Evolutionary conservation across 352 stramenopile genomes (phyloP), one percentile per base, ranked within the genome.

Genomic region (Phytophthora sansomeana): DNA sequence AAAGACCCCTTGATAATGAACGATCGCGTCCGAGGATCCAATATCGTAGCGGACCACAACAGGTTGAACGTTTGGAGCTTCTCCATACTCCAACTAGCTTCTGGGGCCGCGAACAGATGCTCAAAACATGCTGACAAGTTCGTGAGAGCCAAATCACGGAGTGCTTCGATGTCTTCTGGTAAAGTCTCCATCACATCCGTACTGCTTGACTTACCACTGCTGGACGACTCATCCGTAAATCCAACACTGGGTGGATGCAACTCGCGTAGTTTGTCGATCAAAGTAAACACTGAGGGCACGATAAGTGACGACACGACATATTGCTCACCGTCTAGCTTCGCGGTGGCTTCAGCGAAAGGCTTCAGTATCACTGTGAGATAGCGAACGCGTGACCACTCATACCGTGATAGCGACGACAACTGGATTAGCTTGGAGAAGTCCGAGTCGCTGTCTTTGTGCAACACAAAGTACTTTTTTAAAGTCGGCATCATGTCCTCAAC

Each of bases 1-100:
- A 93, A 44, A 41, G 85, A 74, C 10, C 82, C 85, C 29, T 93
- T 93, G 50, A 93, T 83, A 46, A 93, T 89, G 33, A 93, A 91
- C 7, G 83, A 74, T 0, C 83, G 77, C n/a, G 85, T 93, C 4
- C 85, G 82, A 41, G 85, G 85, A 47, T 93, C 85, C 35, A 93
- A 55, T 47, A 93, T 73, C 6, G 85, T 93, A 29, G 85, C 81
- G 3, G 69, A 82, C 85, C 85, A 93, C 24, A 91, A 52, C 13
- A 83, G 58, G 28, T 91, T 86, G 53, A 93, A 93, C 7, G 72
- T 89, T 44, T 75, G 67, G 3, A 73, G 79, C 43, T 87, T 87
- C 11, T 74, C 52, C 26, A 36, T 35, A 1, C 51, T 65, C 85
- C 83, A 91, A 21, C 57, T 72, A 26, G 60, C 63, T 0, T 80